Evolutionary conservation across 176 grass and related monocot genomes (phyloP), one percentile per base, ranked within the genome.

Genomic region (Olyra latifolia): DNA sequence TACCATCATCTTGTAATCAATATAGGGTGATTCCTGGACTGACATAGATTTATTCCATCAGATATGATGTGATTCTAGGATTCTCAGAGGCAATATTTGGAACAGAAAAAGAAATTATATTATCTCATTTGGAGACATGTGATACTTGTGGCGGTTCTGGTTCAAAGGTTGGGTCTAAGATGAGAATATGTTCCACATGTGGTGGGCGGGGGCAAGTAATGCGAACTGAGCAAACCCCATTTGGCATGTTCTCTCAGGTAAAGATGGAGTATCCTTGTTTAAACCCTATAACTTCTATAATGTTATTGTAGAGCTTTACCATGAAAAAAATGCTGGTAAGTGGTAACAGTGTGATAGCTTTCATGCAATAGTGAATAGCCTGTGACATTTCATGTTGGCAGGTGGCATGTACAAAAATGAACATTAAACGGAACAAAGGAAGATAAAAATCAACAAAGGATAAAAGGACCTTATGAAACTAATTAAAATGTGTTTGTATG

Each of bases 231-330:
- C 95, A 98, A 83, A 98, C 95, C 71, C 95, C 95, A 49, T 98
- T 98, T 85, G 96, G 96, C 25, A 69, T 98, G 68, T 98, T 98
- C 82, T 98, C 96, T n/a, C 96, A 98, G 90, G 96, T 98, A 87
- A 74, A 11, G 58, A 69, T 74, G 82, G 50, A 64, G 27, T 30
- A 52, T 80, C 76, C 29, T 54, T 87, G 39, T 66, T 44, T 67
- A 41, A 53, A 49, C 2, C 7, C 29, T 58, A 42, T 63, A 30
- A 63, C 23, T 56, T 69, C 66, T 7, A 11, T 41, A 84, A 13
- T 7, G 0, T 60, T 43, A 29, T 66, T 73, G 5, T 1, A 49
- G 47, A 78, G 39, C 29, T 88, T 42, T 64, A 64, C 38, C 30
- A 19, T 78, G 20, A 45, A 46, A 45, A 46, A 19, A 27, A 72